Base-by-base conservation (phyloP, 1,139 yeast species). In the Magnusiomyces clavatus region DNA sequence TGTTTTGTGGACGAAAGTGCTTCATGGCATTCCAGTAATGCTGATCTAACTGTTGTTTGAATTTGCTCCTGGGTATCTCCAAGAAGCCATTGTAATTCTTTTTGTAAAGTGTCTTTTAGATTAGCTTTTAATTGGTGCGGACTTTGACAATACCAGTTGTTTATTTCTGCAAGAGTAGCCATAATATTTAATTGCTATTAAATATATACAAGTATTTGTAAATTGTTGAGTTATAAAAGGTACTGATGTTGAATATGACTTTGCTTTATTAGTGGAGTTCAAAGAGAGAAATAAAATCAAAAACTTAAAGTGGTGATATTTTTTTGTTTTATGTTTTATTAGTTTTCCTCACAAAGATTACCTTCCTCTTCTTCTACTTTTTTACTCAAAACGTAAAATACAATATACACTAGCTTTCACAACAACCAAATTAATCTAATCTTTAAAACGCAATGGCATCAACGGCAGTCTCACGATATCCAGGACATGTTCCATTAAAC, bases 401-500 rank as follows among this genome's bases (percentile, higher is more conserved):
- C 42, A 12, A 17, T 39, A 5, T n/a, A 37, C 10, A 5, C 6
- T n/a, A 10, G 8, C 11, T 39, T 17, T 16, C 42, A 13, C 17
- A 39, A 16, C 42, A 24, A 5, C 42, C 11, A 4, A 16, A 39
- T n/a, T n/a, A 10, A n/a, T 19, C 17, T 16, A 16, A 12, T 12
- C 16, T 39, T 39, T 19, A 39, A 19, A 12, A 6, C 6, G 10
- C 17, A 39, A 39, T 39, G 42, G 24, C 12, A 39, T 20, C 42
- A 11, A 17, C 17, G 10, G 42, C 53, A 41, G 35, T 48, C 3
- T 50, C 59, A 36, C 53, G 58, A 20, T 88, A 88, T 62, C 83
- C 86, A 0, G 92, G 88, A 1, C 96, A 90, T 66, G 82, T 90
- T 6, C 95, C 95, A 1, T 73, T 90, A 49, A 79, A 80, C 57